Evolutionary conservation across 352 stramenopile species (phyloP).

Genomic region (Pythium rishiriense): DNA sequence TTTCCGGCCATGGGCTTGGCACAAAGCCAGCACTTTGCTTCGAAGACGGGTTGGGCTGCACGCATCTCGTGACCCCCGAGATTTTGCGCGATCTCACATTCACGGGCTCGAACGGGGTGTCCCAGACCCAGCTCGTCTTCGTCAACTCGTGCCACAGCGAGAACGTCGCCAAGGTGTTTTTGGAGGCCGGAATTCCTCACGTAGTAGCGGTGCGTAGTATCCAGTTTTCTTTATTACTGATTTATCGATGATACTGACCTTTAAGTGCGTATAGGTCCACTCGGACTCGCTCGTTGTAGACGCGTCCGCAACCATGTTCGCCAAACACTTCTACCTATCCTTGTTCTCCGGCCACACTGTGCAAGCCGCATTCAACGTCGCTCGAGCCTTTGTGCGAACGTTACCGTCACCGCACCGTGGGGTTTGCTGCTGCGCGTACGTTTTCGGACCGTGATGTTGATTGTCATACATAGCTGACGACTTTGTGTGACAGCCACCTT

Average conservation of each 20-base stretch:
- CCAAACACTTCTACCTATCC: constrained; percentile 85
- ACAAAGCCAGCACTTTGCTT: constrained; percentile 70
- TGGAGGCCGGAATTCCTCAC: constrained; percentile 87
- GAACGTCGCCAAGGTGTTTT: constrained; percentile 81
- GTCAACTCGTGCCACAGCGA: constrained; percentile 87
- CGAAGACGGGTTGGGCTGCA: constrained; percentile 69
- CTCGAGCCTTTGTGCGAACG: constrained; percentile 60
- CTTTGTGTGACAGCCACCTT: constrained; percentile 43
- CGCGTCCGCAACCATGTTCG: constrained; percentile 76
- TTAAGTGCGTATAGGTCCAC: constrained; percentile 41
- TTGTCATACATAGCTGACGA: not conserved
- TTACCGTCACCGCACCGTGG: constrained; percentile 58
- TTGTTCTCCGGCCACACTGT: constrained; percentile 78
- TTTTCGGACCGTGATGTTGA: not conserved
- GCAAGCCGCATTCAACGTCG: constrained; percentile 71
- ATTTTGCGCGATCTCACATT: constrained; percentile 69
- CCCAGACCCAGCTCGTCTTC: constrained; percentile 62
- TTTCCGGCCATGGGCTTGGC: constrained; percentile 73
- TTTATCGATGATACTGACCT: not conserved
- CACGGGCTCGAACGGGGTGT: constrained; percentile 24
- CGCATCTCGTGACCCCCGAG: constrained; percentile 70
- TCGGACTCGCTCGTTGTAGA: constrained; percentile 81
- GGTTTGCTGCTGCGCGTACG: constrained; percentile 81
- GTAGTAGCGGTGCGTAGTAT: constrained; percentile 72
- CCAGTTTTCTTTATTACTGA: not conserved